Conservation (phyloP, 2,329 filamentous ascomycete species). For the Clonostachys sp. region DNA sequence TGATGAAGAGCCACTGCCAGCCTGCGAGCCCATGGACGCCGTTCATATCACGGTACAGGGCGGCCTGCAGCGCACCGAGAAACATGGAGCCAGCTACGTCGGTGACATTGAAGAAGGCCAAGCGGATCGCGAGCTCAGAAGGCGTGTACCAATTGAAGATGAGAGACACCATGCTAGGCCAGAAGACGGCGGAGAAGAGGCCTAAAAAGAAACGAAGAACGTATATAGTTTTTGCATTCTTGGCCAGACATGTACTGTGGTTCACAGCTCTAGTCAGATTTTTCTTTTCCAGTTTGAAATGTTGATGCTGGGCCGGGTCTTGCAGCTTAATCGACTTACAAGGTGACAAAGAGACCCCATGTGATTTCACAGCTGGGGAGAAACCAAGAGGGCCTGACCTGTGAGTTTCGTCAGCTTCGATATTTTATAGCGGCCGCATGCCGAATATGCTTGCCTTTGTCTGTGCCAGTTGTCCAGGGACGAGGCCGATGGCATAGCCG, state of each 20-base stretch:
- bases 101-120: constrained; percentile 13
- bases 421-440: too few relatives aligned
- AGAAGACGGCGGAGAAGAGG: constrained; percentile 8
- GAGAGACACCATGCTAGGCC: constrained; percentile 7
- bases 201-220: constrained; percentile 27
- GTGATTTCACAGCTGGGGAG: constrained; percentile 28
- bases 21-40: constrained; percentile 26
- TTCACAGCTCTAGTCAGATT: constrained; percentile 1
- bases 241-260: constrained; percentile 14
- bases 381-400: constrained; percentile 29
- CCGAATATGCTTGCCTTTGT: constrained; percentile 7
- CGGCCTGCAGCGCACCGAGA: constrained; percentile 21
- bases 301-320: constrained; percentile 31
- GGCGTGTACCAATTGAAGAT: constrained; percentile 16
- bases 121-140: constrained; percentile 14
- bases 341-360: constrained; percentile 17
- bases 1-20: constrained; percentile 35
- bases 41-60: constrained; percentile 42
- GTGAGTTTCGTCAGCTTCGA: constrained; percentile 1
- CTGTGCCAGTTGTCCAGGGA: constrained; percentile 29
- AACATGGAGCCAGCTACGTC: constrained; percentile 5
- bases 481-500: constrained; percentile 49
- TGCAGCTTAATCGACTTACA: constrained; percentile 27
- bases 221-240: constrained; percentile 43
- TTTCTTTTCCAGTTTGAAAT: neutral